phyloP scores from a whole-genome alignment of 805 yeast species.

The Saccharomycopsis vini region DNA sequence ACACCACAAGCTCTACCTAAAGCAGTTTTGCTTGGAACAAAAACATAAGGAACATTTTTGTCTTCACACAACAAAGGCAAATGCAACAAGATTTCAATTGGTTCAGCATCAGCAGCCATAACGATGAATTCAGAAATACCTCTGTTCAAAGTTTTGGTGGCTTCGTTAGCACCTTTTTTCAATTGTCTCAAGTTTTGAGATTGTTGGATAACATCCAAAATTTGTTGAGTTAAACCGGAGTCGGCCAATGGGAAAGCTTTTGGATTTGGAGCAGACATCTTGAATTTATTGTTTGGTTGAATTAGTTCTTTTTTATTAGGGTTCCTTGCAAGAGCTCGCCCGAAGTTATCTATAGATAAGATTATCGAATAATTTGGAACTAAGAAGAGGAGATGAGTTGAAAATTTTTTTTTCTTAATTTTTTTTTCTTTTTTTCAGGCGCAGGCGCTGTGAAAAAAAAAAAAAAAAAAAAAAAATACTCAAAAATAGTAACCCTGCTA shows the following conservation, averaged over 20 bases:
- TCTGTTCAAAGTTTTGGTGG: constrained; percentile 97
- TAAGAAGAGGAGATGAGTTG: not conserved
- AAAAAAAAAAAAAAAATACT: too few species aligned
- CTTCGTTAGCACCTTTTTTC: constrained; percentile 99
- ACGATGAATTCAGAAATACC: constrained; percentile 98
- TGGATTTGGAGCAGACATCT: constrained; percentile 88
- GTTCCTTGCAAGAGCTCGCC: constrained; percentile 51
- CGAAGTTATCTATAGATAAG: constrained; percentile 13
- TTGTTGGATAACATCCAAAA: constrained; percentile 96
- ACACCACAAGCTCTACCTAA: constrained; percentile 99
- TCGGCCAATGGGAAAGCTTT: constrained; percentile 99
- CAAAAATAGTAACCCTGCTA: too few species aligned
- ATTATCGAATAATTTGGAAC: not conserved
- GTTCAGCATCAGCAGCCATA: constrained; percentile 99
- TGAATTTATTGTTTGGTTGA: constrained; percentile 6
- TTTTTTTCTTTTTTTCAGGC: not conserved
- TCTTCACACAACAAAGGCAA: constrained; percentile 97
- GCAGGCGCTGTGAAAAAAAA: too few species aligned
- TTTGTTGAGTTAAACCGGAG: constrained; percentile 89
- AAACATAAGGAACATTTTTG: constrained; percentile 98
- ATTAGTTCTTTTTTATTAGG: too few species aligned
- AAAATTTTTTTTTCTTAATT: constrained; percentile 1
- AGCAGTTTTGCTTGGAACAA: constrained; percentile 97
- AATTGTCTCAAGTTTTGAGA: constrained; percentile 96
- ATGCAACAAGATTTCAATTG: constrained; percentile 95